These are phyloP conservation scores for Solanum aculeatissimum DNA, from an alignment of 305 asterid genomes.

Conservation along the genomic window DNA sequence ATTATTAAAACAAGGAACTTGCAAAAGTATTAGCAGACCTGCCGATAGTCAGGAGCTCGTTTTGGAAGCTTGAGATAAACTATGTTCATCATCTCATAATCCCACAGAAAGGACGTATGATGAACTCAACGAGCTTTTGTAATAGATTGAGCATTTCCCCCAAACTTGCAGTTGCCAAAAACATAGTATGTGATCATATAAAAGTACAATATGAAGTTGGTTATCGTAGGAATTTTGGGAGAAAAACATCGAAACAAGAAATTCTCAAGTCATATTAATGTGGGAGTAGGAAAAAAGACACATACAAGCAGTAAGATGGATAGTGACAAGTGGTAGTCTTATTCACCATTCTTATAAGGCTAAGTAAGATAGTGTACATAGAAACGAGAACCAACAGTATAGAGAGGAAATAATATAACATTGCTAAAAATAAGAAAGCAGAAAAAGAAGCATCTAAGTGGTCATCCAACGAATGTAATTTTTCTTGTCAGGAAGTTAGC, in stretches of 20 bases:
- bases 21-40: constrained; percentile 27
- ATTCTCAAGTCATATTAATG: neutral
- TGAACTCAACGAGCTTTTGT: constrained; percentile 82
- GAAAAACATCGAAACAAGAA: neutral
- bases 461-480: neutral
- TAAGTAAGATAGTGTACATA: neutral
- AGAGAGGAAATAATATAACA: neutral
- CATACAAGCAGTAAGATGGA: neutral
- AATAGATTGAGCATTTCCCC: constrained; percentile 97
- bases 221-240: neutral
- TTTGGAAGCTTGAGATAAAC: constrained; percentile 73
- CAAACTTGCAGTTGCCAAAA: constrained; percentile 75
- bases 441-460: neutral
- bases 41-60: constrained; percentile 76
- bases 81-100: constrained; percentile 62
- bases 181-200: constrained; percentile 47
- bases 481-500: neutral
- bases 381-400: neutral
- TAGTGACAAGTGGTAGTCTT: neutral
- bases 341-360: neutral
- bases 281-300: neutral
- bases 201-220: neutral
- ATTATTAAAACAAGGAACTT: neutral
- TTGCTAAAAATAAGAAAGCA: neutral
- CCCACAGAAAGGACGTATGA: constrained; percentile 93